Percentiles rank a stretch among this genome's conserved stretches.
Conservation (phyloP, 2,329 filamentous ascomycete genomes). For the Diaporthe helianthi region DNA sequence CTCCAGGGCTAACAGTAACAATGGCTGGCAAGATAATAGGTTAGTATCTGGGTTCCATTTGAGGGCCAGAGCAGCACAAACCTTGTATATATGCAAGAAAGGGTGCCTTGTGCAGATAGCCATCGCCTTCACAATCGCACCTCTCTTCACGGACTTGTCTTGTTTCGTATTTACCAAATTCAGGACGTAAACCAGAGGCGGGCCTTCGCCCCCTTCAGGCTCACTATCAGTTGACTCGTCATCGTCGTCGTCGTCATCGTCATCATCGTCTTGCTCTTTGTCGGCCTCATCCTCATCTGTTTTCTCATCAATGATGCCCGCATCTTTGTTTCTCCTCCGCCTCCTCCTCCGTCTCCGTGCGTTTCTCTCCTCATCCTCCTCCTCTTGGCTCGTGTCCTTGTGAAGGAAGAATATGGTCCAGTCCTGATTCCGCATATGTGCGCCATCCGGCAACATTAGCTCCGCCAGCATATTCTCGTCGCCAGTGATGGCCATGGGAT, state of each 20-base stretch:
- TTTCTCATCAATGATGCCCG: constrained; percentile 56
- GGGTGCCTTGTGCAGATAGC: constrained; percentile 97
- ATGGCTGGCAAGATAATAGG: constrained; percentile 63
- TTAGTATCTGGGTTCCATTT: constrained; percentile 33
- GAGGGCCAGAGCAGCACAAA: constrained; percentile 41
- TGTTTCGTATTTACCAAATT: constrained; percentile 99
- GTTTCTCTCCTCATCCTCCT: constrained; percentile 76
- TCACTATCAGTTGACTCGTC: constrained; percentile 66
- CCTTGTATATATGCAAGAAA: constrained; percentile 98
- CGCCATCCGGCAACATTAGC: constrained; percentile 97
- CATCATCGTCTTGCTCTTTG: constrained; percentile 53
- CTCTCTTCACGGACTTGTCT: constrained; percentile 90
- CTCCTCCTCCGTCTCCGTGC: constrained; percentile 59
- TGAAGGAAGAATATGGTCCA: constrained; percentile 99
- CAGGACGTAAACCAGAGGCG: constrained; percentile 93
- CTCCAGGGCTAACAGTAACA: constrained; percentile 88
- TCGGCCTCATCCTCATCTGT: constrained; percentile 59
- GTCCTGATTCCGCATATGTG: constrained; percentile 92
- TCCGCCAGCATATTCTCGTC: constrained; percentile 98
- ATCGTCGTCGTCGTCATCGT: constrained; percentile 58
- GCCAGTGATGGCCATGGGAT: constrained; percentile 90
- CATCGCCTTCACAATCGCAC: constrained; percentile 97
- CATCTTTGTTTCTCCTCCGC: constrained; percentile 58
- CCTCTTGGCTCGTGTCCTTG: constrained; percentile 86
- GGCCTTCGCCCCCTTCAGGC: constrained; percentile 77